These are phyloP conservation scores for Eragrostis nindensis DNA, from an alignment of 176 grass and related monocot species.

Conservation along the genomic window DNA sequence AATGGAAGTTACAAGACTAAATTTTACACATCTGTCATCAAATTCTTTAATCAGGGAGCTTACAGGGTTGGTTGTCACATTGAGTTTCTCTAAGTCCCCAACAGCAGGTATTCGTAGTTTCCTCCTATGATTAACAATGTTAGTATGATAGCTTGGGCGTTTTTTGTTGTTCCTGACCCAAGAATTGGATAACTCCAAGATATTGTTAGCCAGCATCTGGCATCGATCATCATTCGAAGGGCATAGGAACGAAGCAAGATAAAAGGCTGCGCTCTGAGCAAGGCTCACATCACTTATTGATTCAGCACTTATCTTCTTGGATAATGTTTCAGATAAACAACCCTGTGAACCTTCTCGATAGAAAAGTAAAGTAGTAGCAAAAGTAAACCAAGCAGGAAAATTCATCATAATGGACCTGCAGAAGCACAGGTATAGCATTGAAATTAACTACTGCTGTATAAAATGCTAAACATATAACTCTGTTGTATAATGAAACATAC, in stretches of 20 bases:
- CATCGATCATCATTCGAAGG: conserved; percentile 51
- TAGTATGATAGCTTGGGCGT: background rate
- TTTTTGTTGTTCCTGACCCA: conserved; percentile 48
- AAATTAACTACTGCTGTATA: conserved; percentile 32
- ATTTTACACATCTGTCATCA: conserved; percentile 44
- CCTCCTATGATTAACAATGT: conserved; percentile 45
- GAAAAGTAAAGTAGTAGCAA: conserved; percentile 78
- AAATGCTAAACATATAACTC: conserved; percentile 30
- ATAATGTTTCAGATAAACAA: conserved; percentile 61
- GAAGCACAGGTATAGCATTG: conserved; percentile 30
- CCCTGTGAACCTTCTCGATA: conserved; percentile 49
- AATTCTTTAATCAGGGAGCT: conserved; percentile 54
- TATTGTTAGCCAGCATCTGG: conserved; percentile 53
- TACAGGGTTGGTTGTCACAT: conserved; percentile 33
- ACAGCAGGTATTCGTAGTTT: conserved; percentile 45
- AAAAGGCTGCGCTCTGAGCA: conserved; percentile 58
- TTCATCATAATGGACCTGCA: conserved; percentile 71
- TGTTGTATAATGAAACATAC: conserved; percentile 21
- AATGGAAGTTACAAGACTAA: background rate
- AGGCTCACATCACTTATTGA: conserved; percentile 52
- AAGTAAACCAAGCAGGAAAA: conserved; percentile 83
- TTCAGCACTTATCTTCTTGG: conserved; percentile 50
- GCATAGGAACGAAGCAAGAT: conserved; percentile 72
- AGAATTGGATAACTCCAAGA: conserved; percentile 63
- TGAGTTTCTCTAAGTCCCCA: conserved; percentile 24